Evolutionary conservation across 306 rosid genomes (phyloP).

Genomic region (Cajanus cajan): DNA sequence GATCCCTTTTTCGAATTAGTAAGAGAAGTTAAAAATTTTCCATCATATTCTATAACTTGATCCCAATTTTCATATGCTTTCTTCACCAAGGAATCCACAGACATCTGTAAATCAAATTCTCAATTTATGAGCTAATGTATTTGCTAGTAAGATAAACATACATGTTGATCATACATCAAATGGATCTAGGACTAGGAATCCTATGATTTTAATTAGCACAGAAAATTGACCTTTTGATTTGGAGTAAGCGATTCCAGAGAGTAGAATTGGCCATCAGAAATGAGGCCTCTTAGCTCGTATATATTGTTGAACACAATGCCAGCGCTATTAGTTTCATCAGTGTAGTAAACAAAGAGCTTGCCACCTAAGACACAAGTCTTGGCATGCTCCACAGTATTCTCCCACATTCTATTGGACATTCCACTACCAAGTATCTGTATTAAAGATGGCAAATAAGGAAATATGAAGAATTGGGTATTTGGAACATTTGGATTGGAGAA

Average conservation of each 20-base stretch:
- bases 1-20: constrained; percentile 35
- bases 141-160: background rate
- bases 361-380: constrained; percentile 83
- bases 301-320: constrained; percentile 83
- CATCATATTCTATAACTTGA: constrained; percentile 75
- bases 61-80: constrained; percentile 89
- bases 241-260: constrained; percentile 70
- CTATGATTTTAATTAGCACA: background rate
- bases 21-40: constrained; percentile 53
- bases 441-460: constrained; percentile 2
- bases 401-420: constrained; percentile 96
- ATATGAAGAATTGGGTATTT: background rate
- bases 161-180: constrained; percentile 1
- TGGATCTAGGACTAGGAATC: background rate
- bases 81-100: constrained; percentile 74
- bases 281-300: constrained; percentile 79
- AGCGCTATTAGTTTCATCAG: constrained; percentile 45
- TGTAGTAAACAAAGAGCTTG: constrained; percentile 74
- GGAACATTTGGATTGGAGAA: background rate
- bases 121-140: constrained; percentile 13
- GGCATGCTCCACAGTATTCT: constrained; percentile 88
- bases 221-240: constrained; percentile 63
- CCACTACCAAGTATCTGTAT: constrained; percentile 82
- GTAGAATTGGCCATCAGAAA: constrained; percentile 67
- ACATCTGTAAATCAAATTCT: constrained; percentile 53